Base-by-base conservation (phyloP, 2,329 filamentous ascomycete species). In the Sarocladiaceae sp. region DNA sequence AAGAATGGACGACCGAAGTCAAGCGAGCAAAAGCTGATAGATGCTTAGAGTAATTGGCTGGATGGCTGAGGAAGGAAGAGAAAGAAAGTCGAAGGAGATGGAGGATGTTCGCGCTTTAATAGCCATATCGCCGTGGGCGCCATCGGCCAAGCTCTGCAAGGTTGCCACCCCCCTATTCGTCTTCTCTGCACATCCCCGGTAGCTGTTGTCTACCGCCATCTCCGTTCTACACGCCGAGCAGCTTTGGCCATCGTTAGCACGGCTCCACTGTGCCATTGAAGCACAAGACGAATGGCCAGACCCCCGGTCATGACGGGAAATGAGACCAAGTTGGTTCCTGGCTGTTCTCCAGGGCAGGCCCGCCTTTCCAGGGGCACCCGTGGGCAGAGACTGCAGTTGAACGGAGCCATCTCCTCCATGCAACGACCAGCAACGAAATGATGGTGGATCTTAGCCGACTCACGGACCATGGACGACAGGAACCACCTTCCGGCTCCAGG, bases 1-100 rank as follows among this genome's bases (percentile, higher is more conserved):
- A 79, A 75, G 76, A 79, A 70, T 78, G 76, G 76, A 79, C 76
- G 76, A 79, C 76, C 76, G 74, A 76, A 71, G 75, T 78, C 75
- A 79, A 71, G 59, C 44, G 70, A 71, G 70, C 71, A 66, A 69
- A 64, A 63, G 64, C 66, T 57, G 60, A 58, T 56, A 13, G 63
- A 62, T 66, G 66, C 64, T 63, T 65, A 60, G 65, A 15, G 61
- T 59, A 62, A 57, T 64, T 67, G 70, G 71, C 70, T 74, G 67
- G 64, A 68, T 66, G 67, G 73, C 72, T 77, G 71, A 60, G 57
- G 68, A 69, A 57, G 55, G 59, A 62, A 57, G 58, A 59, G 58
- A 61, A 62, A 39, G 50, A 26, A 57, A 40, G 29, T 31, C 36
- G 52, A 23, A 49, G 47, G 55, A 55, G 56, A 55, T 50, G 61